Conservation (phyloP, 2,329 filamentous ascomycete species). For the Claviceps monticola region DNA sequence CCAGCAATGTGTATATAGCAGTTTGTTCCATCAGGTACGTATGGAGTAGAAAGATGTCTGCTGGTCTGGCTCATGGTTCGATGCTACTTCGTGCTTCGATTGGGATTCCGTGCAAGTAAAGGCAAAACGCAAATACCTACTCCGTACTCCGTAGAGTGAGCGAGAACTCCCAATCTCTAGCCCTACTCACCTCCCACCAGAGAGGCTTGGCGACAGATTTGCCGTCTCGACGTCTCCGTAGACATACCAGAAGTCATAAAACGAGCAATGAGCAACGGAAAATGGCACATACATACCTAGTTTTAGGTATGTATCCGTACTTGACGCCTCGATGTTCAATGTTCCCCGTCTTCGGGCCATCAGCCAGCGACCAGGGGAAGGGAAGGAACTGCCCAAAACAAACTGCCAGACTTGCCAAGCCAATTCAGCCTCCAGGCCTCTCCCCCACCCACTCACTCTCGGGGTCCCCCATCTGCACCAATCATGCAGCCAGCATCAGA, state of each 20-base stretch:
- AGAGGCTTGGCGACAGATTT: neutral
- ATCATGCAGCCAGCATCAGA: neutral
- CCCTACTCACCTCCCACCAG: neutral
- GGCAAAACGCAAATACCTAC: too few relatives aligned
- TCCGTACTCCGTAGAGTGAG: too few relatives aligned
- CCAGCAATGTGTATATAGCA: too few relatives aligned
- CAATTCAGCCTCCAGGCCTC: neutral
- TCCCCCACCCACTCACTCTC: neutral
- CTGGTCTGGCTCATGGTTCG: too few relatives aligned
- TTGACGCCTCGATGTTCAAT: neutral
- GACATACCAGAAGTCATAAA: neutral
- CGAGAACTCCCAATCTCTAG: too few relatives aligned
- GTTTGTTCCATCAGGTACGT: too few relatives aligned
- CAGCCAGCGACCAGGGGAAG: neutral
- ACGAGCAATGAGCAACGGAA: neutral
- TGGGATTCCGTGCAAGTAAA: too few relatives aligned
- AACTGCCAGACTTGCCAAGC: constrained; percentile 1
- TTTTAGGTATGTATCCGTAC: neutral
- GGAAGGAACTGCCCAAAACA: neutral
- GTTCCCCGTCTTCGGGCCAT: neutral
- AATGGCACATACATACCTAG: neutral
- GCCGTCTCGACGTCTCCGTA: neutral
- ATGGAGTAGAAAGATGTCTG: too few relatives aligned
- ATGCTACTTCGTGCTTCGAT: too few relatives aligned
- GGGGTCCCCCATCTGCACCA: neutral